Conservation (phyloP, 2,329 filamentous ascomycete genomes). For the Coniochaeta sp. region DNA sequence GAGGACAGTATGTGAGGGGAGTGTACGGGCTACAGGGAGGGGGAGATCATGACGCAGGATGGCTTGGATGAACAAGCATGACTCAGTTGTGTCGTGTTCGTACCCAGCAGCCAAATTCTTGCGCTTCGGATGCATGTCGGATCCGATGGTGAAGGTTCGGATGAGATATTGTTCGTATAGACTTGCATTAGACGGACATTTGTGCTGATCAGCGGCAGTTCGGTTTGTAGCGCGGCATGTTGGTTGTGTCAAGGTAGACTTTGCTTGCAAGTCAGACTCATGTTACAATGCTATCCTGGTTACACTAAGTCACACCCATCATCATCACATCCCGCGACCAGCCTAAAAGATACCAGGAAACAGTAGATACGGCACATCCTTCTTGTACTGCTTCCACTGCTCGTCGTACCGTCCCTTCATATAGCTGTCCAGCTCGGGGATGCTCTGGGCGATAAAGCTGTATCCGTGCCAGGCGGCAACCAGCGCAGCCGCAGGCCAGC, state of each 20-base stretch:
- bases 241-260: background rate
- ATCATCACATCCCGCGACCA: background rate
- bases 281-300: background rate
- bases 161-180: background rate
- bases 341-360: conserved; percentile 27
- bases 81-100: background rate
- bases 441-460: conserved; percentile 22
- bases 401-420: conserved; percentile 26
- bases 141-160: background rate
- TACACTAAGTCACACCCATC: background rate
- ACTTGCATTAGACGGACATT: background rate
- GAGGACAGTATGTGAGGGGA: conserved; percentile 54
- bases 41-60: background rate
- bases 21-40: too few relatives aligned
- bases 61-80: background rate
- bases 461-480: conserved; percentile 20
- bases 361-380: conserved; percentile 26
- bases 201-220: background rate
- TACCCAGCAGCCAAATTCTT: too few relatives aligned
- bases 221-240: background rate
- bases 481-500: conserved; percentile 23
- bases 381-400: conserved; percentile 30
- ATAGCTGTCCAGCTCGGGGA: conserved; percentile 26
- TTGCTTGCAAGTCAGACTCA: background rate
- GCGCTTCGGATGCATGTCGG: background rate